phyloP scores from a whole-genome alignment of 352 stramenopile species.

The Globisporangium spinosum region DNA sequence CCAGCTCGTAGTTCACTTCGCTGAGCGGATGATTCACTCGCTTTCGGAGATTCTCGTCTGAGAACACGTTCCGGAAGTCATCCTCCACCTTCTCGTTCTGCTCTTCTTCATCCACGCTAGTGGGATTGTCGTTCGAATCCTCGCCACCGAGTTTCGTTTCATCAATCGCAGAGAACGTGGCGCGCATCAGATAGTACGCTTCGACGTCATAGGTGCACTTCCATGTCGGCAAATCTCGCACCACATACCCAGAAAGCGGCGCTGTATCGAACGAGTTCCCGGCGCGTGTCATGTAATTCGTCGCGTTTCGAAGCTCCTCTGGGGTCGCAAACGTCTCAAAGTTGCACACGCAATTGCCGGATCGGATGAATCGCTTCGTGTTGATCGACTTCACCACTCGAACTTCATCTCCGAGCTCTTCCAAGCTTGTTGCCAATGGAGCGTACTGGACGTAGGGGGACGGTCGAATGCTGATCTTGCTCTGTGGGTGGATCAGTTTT shows the following conservation, averaged over 20 bases:
- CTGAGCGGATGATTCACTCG: constrained; percentile 53
- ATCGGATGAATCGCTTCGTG: constrained; percentile 78
- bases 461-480: constrained; percentile 84
- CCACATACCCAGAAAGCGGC: constrained; percentile 73
- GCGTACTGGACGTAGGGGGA: constrained; percentile 85
- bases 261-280: constrained; percentile 30
- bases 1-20: constrained; percentile 75
- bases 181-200: constrained; percentile 84
- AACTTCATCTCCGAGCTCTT: constrained; percentile 75
- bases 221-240: constrained; percentile 81
- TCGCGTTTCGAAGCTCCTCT: constrained; percentile 58
- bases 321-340: constrained; percentile 76
- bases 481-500: constrained; percentile 81
- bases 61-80: constrained; percentile 79
- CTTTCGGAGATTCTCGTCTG: constrained; percentile 38
- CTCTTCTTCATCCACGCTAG: constrained; percentile 50
- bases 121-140: constrained; percentile 22
- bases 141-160: constrained; percentile 28
- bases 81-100: constrained; percentile 64
- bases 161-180: constrained; percentile 68
- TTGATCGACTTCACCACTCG: constrained; percentile 66
- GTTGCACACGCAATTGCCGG: constrained; percentile 74
- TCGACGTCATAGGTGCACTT: constrained; percentile 89
- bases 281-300: constrained; percentile 27
- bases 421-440: constrained; percentile 71